A percentile compares a stretch with the other conserved stretches of the same genome.
These are phyloP conservation scores for Triticum turgidum DNA, from an alignment of 176 grass and related monocot species.

Conservation along the genomic window DNA sequence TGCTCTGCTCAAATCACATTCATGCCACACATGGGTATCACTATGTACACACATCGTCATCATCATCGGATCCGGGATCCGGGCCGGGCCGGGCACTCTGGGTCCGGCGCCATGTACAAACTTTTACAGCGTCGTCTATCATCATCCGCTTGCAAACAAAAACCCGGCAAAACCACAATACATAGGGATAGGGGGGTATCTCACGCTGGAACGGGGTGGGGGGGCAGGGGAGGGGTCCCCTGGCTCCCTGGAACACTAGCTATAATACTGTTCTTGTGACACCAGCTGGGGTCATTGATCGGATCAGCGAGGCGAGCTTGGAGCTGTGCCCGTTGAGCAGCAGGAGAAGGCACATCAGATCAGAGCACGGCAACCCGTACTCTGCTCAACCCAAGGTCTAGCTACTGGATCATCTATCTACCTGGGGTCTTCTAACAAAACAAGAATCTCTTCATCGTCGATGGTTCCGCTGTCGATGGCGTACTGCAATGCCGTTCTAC, in stretches of 20 bases:
- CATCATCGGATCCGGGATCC: constrained; percentile 22
- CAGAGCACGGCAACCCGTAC: neutral
- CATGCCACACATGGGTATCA: constrained; percentile 9
- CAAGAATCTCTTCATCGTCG: constrained; percentile 82
- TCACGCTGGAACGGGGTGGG: constrained; percentile 12
- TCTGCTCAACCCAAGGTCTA: constrained; percentile 6
- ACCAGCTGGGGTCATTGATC: neutral
- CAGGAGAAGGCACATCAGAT: neutral
- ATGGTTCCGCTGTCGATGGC: constrained; percentile 75
- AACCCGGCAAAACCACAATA: constrained; percentile 26
- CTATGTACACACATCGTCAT: constrained; percentile 48
- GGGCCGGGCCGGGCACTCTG: constrained; percentile 20
- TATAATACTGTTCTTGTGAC: constrained; percentile 25
- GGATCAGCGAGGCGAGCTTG: neutral
- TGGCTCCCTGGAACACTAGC: constrained; percentile 20
- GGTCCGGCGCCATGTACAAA: constrained; percentile 61
- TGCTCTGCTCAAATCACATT: constrained; percentile 34
- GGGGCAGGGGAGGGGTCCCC: neutral
- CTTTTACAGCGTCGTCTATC: constrained; percentile 44
- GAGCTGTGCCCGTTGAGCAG: constrained; percentile 8
- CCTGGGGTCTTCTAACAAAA: constrained; percentile 71
- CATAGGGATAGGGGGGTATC: constrained; percentile 26
- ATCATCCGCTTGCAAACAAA: constrained; percentile 43
- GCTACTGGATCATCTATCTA: constrained; percentile 57
- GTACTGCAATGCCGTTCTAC: constrained; percentile 79